Percentiles rank a stretch among this genome's conserved stretches.
Evolutionary conservation across 192 early-diverging fungal species (phyloP).

Genomic region (Coemansia umbellata): DNA sequence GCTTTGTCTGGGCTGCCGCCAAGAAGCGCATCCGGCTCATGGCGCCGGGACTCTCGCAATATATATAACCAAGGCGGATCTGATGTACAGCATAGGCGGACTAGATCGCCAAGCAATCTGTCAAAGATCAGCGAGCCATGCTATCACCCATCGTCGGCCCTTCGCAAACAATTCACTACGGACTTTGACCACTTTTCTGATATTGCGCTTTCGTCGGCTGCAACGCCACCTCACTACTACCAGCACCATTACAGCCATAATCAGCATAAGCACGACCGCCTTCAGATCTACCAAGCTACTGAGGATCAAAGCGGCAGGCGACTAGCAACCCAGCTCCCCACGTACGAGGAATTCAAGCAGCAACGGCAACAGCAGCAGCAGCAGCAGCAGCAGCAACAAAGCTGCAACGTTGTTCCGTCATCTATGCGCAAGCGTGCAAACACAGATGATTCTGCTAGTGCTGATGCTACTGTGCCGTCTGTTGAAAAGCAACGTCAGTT

Average conservation of each 20-base stretch:
- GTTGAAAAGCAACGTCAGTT: neutral
- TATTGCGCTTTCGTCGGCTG: slow-evolving; percentile 26
- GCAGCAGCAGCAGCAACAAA: neutral
- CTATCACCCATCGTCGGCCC: slow-evolving; percentile 33
- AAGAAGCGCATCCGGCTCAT: slow-evolving; percentile 1
- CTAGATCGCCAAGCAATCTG: slow-evolving; percentile 33
- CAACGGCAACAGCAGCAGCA: slow-evolving; percentile 12
- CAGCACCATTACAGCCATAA: neutral
- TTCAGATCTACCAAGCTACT: neutral
- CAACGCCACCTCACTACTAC: slow-evolving; percentile 12
- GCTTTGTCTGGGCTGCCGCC: slow-evolving; percentile 11
- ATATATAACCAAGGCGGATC: neutral
- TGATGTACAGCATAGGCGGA: slow-evolving; percentile 1
- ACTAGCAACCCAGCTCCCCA: slow-evolving; percentile 13
- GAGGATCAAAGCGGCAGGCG: neutral
- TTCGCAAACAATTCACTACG: slow-evolving; percentile 21
- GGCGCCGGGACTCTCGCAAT: slow-evolving; percentile 2
- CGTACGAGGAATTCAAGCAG: slow-evolving; percentile 39
- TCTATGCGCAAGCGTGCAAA: neutral
- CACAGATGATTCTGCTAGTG: slow-evolving; percentile 1
- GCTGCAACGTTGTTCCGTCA: neutral
- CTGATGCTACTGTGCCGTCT: neutral
- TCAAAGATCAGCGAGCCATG: slow-evolving; percentile 50
- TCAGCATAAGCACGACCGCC: neutral
- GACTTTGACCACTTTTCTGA: slow-evolving; percentile 43